Percentiles rank a stretch among this genome's conserved stretches.
Evolutionary conservation across 106 monocot species (phyloP).

Genomic region (Dendrobium catenatum): DNA sequence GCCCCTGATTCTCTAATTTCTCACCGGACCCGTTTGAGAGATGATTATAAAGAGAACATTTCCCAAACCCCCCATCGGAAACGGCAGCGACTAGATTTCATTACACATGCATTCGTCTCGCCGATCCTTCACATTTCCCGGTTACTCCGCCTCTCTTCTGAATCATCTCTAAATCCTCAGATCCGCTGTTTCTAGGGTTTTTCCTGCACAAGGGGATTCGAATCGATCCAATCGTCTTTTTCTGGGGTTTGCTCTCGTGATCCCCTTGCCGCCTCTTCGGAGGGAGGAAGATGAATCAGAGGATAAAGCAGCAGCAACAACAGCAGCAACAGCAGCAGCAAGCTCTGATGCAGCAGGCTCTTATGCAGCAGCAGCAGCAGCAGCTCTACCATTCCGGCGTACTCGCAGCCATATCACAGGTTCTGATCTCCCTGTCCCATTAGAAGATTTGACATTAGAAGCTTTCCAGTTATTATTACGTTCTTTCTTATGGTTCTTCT

Average conservation of each 20-base stretch:
- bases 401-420: constrained; percentile 58
- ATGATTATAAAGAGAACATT: no score
- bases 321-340: constrained; percentile 21
- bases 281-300: constrained; percentile 23
- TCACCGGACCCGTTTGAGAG: no score
- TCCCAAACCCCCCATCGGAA: no score
- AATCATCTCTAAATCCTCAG: neutral
- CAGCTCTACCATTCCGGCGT: constrained; percentile 58
- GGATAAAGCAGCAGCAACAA: constrained; percentile 34
- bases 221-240: neutral
- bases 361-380: constrained; percentile 40
- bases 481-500: neutral
- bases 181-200: constrained; percentile 10
- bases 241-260: neutral
- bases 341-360: constrained; percentile 56
- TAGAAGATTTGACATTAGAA: neutral
- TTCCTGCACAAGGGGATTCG: neutral
- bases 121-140: neutral
- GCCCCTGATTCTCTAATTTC: no score
- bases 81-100: neutral
- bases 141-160: neutral
- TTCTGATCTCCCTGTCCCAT: neutral
- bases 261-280: neutral
- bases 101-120: neutral
- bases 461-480: neutral